Base-by-base conservation (phyloP, 1,284 basidiomycete species). In the Papiliotrema flavescens region DNA sequence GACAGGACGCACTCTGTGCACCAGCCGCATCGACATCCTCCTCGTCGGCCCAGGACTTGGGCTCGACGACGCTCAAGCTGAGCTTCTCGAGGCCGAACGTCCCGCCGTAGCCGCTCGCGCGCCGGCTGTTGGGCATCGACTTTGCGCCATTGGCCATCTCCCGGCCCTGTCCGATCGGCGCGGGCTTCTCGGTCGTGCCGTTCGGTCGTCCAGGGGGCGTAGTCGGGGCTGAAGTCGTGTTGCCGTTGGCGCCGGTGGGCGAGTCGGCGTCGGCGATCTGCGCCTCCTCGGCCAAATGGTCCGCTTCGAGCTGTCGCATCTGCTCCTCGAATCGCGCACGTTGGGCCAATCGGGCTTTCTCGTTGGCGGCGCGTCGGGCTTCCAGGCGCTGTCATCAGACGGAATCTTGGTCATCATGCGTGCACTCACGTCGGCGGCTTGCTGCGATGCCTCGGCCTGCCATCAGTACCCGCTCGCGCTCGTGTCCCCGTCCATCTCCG, bases 281-380 rank as follows among this genome's bases (percentile, higher is more conserved):
- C 40, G 65, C 64, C 61, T 80, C 80, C 70, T 90, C 78, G 20
- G 78, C 87, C 19, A 86, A 85, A 76, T 96, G 92, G 73, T 92
- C 87, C 64, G 90, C 88, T 76, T 96, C 93, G 57, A 96, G 82
- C 61, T 83, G 85, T 52, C 86, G 85, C 88, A 95, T 94, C 77
- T 95, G 90, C 65, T 93, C 89, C 76, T 94, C 93, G 72, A 96
- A 95, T 66, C 89, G 79, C 75, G 86, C 88, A 69, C 90, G 85
- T 75, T 95, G 92, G 53, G 89, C 76, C 44, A 79, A 79, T 62
- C 91, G 88, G 77, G 91, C 89, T 53, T 87, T 69, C 75, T 94
- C 90, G 72, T 95, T 90, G 75, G 94, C 90, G 62, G 89, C 79
- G 66, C 90, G 88, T 75, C 93, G 95, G 69, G 90, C 80, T 75